Evolutionary conservation across 441 rosid species (phyloP), one percentile per base, ranked within the genome.

Genomic region (Adansonia gregorii): DNA sequence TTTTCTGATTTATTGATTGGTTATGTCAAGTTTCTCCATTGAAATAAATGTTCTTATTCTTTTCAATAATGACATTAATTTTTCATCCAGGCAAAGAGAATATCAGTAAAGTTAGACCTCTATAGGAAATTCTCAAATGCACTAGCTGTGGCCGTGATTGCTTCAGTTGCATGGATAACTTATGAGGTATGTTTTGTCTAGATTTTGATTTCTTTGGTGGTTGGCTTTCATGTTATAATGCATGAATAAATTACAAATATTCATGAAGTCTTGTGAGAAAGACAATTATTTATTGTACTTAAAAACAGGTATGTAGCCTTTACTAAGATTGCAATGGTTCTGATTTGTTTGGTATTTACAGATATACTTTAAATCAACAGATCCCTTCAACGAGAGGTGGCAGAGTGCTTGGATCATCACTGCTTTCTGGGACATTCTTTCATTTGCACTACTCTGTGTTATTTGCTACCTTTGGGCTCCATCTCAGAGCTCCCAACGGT

Each of bases 401-500:
- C 94, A 85, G 76, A 89, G 89, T 85, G 98, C 98, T 76, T 95
- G 98, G 98, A 90, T 93, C 69, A 92, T 92, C 81, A 90, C 98
- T 72, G 94, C 96, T 78, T 95, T 95, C 85, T 95, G 98, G 98
- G 96, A 95, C 78, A 79, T 90, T 82, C 87, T 93, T 80, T 89
- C 98, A 63, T 91, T 89, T 78, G 86, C 79, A 52, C 79, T 95
- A 82, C 92, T 93, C 12, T 89, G 93, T 65, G 86, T 93, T 68
- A 92, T 95, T 74, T 95, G 98, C 88, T 89, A 91, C 80, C 94
- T 93, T 15, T 93, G 98, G 98, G 96, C 96, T 54, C 98, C 98
- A 69, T 93, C 98, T 59, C 93, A 89, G 78, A 95, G 87, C 82
- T 90, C 98, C 72, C 98, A 91, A 79, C 83, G 99, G 99, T 95